Percentiles rank a stretch among this genome's conserved stretches.
These are phyloP conservation scores for Lactarius pseudohatsudake DNA, from an alignment of 768 basidiomycete species.

Conservation along the genomic window DNA sequence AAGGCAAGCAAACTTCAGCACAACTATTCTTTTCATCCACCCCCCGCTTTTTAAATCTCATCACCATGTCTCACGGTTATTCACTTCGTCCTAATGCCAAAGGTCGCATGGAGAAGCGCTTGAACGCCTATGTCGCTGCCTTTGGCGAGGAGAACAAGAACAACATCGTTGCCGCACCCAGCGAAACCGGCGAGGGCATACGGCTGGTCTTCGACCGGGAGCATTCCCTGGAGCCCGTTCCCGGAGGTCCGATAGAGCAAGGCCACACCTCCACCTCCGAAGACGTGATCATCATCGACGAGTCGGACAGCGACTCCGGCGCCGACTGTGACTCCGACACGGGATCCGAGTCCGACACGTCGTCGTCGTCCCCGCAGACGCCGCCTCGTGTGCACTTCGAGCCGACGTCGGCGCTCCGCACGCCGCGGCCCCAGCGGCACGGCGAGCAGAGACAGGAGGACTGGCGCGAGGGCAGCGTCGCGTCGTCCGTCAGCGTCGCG, in stretches of 20 bases:
- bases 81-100: slow-evolving; percentile 15
- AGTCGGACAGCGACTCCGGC: slow-evolving; percentile 4
- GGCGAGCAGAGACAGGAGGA: not conserved
- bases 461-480: slow-evolving; percentile 6
- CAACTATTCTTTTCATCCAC: not conserved
- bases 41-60: not conserved
- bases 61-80: slow-evolving; percentile 13
- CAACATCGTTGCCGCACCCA: slow-evolving; percentile 10
- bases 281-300: not conserved
- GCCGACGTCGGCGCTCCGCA: not conserved
- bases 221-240: slow-evolving; percentile 7
- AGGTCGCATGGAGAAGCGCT: slow-evolving; percentile 7
- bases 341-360: not conserved
- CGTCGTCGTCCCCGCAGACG: not conserved
- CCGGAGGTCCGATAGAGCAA: not conserved
- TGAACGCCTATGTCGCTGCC: slow-evolving; percentile 10
- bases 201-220: slow-evolving; percentile 10
- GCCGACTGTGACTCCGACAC: not conserved
- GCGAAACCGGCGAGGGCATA: slow-evolving; percentile 9
- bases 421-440: not conserved
- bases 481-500: not conserved
- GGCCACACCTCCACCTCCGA: not conserved
- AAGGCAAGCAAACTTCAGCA: slow-evolving; percentile 2
- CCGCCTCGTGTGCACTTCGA: not conserved
- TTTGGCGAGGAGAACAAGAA: slow-evolving; percentile 14